phyloP scores from a whole-genome alignment of 768 basidiomycete species.

The Terana coerulea region DNA sequence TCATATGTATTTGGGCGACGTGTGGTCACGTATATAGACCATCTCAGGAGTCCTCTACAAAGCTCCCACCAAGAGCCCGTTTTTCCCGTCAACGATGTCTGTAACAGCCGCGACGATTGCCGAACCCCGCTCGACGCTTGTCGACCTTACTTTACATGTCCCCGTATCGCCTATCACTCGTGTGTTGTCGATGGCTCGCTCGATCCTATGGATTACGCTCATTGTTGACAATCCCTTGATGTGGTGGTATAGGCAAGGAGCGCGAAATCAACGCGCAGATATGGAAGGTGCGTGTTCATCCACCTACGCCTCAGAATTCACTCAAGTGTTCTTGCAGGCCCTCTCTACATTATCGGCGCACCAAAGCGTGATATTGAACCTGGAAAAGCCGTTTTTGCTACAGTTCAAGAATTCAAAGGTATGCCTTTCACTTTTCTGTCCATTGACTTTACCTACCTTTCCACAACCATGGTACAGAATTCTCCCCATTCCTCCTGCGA shows the following conservation, averaged over 20 bases:
- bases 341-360: conserved; percentile 20
- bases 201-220: neutral
- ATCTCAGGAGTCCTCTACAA: no score
- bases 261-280: conserved; percentile 9
- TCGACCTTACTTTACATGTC: neutral
- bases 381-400: conserved; percentile 24
- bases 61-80: no score
- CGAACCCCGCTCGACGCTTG: conserved; percentile 1
- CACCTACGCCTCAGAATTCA: no score
- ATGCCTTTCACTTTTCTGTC: conserved; percentile 2
- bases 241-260: conserved; percentile 10
- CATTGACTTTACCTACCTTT: neutral
- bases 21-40: no score
- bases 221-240: conserved; percentile 9
- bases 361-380: conserved; percentile 21
- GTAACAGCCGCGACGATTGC: neutral
- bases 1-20: no score
- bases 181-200: neutral
- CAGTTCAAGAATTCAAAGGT: conserved; percentile 13
- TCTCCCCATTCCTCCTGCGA: conserved; percentile 9
- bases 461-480: no score
- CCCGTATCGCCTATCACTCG: neutral
- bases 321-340: conserved; percentile 16
- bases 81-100: no score
- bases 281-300: conserved; percentile 13